Base-by-base conservation (phyloP, 2,329 filamentous ascomycete species). In the Trichoderma guizhouense region DNA sequence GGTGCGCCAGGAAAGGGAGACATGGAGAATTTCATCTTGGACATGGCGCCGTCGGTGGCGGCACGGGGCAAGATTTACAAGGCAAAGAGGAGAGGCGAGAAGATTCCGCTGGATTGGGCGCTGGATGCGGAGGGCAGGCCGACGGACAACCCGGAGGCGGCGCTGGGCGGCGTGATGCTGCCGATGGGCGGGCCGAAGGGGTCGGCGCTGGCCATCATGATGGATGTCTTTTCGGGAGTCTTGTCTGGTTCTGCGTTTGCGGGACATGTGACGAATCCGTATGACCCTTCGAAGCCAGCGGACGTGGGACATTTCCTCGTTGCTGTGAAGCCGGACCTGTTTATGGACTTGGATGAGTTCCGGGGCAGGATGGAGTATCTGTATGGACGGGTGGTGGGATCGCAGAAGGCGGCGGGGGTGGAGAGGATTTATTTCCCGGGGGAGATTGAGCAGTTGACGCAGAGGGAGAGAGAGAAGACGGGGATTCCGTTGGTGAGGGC, bases 111-210 rank as follows among this genome's bases (percentile, higher is more conserved):
- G 1, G 90, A 91, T 76, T 96, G 93, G 93, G 93, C 92, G 1
- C 83, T 95, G 7, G 92, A 95, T 79, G 85, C 83, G 0, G 87
- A 94, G 18, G 93, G 93, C 0, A 83, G 84, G 14, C 85, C 82
- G n/a, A 94, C 92, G 0, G 88, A 92, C 71, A 92, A 96, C 75
- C 92, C 93, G 0, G 87, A 85, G 1, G 86, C 85, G 24, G 93
- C 93, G 0, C 82, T 96, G 11, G 88, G 89, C 39, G 93, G 93
- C 1, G 92, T 95, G 4, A 95, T 96, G 93, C 82, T 95, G 24
- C 93, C 93, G 0, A 94, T 96, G 91, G 93, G 93, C 3, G 93
- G 93, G 0, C 92, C 93, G 0, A 96, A 96, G 80, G 93, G 93
- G 0, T 93, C 91, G 2, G 93, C 88, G 0, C 79, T 96, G 53